Conservation (phyloP, 345 rosid genomes). For the Iberis pinnata region DNA sequence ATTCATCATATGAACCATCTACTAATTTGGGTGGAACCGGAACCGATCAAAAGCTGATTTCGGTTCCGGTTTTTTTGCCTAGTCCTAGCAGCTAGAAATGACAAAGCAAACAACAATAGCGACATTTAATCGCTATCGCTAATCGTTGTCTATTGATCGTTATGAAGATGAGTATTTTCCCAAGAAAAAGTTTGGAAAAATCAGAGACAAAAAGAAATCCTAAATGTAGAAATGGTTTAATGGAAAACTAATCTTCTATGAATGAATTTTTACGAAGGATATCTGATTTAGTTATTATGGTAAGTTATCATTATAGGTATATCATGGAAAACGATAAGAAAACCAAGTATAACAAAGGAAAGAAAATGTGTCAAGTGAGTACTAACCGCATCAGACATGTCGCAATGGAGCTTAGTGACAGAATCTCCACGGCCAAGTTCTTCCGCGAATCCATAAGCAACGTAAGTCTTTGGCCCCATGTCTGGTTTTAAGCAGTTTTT, state of each 20-base stretch:
- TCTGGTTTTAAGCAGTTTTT: constrained; percentile 50
- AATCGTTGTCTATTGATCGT: too few species aligned
- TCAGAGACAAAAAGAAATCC: too few species aligned
- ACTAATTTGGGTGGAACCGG: too few species aligned
- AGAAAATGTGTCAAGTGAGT: background rate
- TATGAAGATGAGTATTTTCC: too few species aligned
- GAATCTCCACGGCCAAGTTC: constrained; percentile 86
- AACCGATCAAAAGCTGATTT: too few species aligned
- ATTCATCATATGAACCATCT: too few species aligned
- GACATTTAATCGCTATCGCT: too few species aligned
- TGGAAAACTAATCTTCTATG: background rate
- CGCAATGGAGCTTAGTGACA: constrained; percentile 83
- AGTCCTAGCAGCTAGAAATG: too few species aligned
- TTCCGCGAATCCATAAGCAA: constrained; percentile 61
- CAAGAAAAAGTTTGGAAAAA: too few species aligned
- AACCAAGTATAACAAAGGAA: background rate
- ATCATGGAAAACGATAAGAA: background rate
- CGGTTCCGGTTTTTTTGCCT: too few species aligned
- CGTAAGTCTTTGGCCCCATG: constrained; percentile 78
- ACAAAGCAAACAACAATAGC: too few species aligned
- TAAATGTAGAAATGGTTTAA: too few species aligned
- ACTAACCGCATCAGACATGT: constrained; percentile 82
- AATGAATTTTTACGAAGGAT: background rate
- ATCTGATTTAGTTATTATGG: background rate
- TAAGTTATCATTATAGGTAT: constrained; percentile 7